Conservation (phyloP, 179 eudicot genomes). For the Beta lomatogona region DNA sequence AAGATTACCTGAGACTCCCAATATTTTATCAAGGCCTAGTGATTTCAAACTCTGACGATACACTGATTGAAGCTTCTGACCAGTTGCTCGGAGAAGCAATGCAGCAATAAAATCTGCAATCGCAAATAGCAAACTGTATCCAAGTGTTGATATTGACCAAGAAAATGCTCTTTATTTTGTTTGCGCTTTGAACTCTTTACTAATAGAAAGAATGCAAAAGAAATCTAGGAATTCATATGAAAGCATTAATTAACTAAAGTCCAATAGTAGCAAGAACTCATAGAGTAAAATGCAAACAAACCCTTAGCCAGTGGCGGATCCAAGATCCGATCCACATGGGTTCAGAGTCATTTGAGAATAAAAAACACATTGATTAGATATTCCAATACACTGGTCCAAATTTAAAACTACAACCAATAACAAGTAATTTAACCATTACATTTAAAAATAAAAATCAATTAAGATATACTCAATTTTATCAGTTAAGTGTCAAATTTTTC, state of each 20-base stretch:
- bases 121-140: constrained; percentile 93
- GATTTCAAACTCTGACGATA: constrained; percentile 52
- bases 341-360: no score
- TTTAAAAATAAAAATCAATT: no score
- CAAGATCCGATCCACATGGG: no score
- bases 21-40: constrained; percentile 45
- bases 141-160: constrained; percentile 50
- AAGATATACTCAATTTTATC: no score
- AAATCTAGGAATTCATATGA: neutral
- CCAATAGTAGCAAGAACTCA: neutral
- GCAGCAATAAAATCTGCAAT: constrained; percentile 89
- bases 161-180: neutral
- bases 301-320: no score
- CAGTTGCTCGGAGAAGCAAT: constrained; percentile 78
- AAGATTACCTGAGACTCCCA: constrained; percentile 55
- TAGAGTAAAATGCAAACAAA: neutral
- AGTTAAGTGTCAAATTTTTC: no score
- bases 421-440: no score
- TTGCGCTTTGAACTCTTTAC: neutral
- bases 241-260: neutral
- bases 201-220: neutral
- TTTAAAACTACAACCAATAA: no score
- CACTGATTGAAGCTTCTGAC: constrained; percentile 59
- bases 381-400: no score
- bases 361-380: no score